Evolutionary conservation across 176 grass and related monocot species (phyloP).

Genomic region (Saccharum spontaneum): DNA sequence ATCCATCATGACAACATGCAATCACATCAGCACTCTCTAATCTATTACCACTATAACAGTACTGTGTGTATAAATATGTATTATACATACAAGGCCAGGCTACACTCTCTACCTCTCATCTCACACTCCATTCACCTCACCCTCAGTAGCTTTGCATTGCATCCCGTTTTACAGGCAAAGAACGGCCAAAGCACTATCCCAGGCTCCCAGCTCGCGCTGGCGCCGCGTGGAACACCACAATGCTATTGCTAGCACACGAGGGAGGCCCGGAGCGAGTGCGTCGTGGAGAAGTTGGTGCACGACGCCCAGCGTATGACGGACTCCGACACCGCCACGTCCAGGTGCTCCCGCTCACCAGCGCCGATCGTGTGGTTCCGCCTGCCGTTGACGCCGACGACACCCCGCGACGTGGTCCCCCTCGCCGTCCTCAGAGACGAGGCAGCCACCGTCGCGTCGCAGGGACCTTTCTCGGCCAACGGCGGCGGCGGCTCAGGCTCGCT

Average conservation of each 20-base stretch:
- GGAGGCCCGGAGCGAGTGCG: constrained; percentile 74
- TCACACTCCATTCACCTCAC: constrained; percentile 11
- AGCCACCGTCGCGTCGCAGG: background rate
- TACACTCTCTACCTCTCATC: constrained; percentile 41
- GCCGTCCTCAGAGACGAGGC: background rate
- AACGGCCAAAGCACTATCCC: background rate
- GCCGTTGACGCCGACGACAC: constrained; percentile 24
- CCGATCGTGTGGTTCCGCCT: constrained; percentile 85
- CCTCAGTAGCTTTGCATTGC: background rate
- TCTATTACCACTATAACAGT: constrained; percentile 26
- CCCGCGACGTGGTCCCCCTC: background rate
- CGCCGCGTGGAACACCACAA: background rate
- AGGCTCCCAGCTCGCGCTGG: background rate
- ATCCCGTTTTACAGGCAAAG: constrained; percentile 2
- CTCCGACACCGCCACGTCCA: constrained; percentile 67
- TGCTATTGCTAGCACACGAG: constrained; percentile 77
- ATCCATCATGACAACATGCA: background rate
- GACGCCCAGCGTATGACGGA: constrained; percentile 92
- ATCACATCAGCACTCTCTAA: background rate
- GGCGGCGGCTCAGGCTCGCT: background rate
- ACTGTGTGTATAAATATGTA: constrained; percentile 2
- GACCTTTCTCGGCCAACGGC: background rate
- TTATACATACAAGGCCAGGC: constrained; percentile 11
- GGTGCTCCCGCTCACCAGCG: constrained; percentile 52
- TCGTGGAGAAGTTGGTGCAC: constrained; percentile 67